phyloP scores from a whole-genome alignment of 805 yeast genomes.

The Nakazawaea populi region DNA sequence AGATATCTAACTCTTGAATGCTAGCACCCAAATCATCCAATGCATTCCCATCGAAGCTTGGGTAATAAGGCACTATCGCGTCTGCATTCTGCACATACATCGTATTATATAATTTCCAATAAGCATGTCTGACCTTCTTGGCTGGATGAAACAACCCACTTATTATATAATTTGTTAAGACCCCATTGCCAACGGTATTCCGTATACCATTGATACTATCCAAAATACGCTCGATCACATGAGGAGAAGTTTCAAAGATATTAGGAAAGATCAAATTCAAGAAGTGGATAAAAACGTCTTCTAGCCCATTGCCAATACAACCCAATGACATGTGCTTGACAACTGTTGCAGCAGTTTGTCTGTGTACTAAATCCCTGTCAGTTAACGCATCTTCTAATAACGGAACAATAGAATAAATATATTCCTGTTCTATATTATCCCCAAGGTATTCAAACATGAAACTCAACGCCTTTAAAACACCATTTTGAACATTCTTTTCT shows the following conservation, averaged over 20 bases:
- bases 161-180: slow-evolving; percentile 70
- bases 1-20: slow-evolving; percentile 44
- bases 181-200: slow-evolving; percentile 69
- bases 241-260: slow-evolving; percentile 91
- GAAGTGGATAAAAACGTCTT: slow-evolving; percentile 78
- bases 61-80: slow-evolving; percentile 79
- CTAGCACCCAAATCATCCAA: background rate
- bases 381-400: slow-evolving; percentile 84
- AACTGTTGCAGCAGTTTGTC: slow-evolving; percentile 93
- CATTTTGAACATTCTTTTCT: slow-evolving; percentile 90
- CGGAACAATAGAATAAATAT: slow-evolving; percentile 74
- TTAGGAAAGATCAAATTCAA: slow-evolving; percentile 83
- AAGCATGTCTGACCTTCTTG: slow-evolving; percentile 72
- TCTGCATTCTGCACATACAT: slow-evolving; percentile 73
- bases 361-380: slow-evolving; percentile 85
- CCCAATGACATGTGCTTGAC: slow-evolving; percentile 77
- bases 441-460: slow-evolving; percentile 92
- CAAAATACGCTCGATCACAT: slow-evolving; percentile 75
- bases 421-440: slow-evolving; percentile 63
- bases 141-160: slow-evolving; percentile 95
- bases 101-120: slow-evolving; percentile 78
- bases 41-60: slow-evolving; percentile 39
- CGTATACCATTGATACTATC: slow-evolving; percentile 77
- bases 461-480: slow-evolving; percentile 84
- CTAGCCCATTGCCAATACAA: slow-evolving; percentile 67